Evolutionary conservation across 1,284 basidiomycete genomes (phyloP), one percentile per base, ranked within the genome.

Genomic region (Violaceomyces palustris): DNA sequence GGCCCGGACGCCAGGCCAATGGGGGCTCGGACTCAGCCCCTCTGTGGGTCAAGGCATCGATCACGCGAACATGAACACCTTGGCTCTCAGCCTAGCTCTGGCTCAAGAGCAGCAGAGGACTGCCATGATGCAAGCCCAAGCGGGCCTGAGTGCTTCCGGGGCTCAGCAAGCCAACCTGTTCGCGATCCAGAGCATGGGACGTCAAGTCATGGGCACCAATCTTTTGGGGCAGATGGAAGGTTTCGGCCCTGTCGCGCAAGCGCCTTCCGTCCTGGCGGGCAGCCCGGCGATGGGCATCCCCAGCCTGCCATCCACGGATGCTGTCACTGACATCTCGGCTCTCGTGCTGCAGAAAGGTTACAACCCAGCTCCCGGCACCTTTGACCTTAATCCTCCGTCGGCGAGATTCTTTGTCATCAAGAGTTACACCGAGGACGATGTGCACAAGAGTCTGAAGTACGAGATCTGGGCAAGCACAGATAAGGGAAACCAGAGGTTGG

Each of bases 401-500:
- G 62, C 59, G 17, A 61, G 69, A 33, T 67, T 56, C 48, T 71
- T 72, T 43, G 69, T 72, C 26, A 72, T 72, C 63, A 72, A 72
- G 38, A 66, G 62, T 22, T 72, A 69, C 36, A 72, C 67, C 19
- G 69, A 72, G 26, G 67, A 67, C 21, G 70, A 73, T 32, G 66
- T 73, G 18, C 59, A 69, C 44, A 63, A 61, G 21, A 69, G 65
- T 24, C 53, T 73, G 35, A 59, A 59, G 34, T 61, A 69, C 56
- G 67, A 66, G 36, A 69, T 73, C 31, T 73, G 70, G 70, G 66
- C 70, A 0, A 67, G 63, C 14, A 73, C 70, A n/a, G 67, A 70
- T 25, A 69, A 70, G 42, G 70, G 70, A 35, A 73, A 73, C 42
- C 51, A 60, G 34, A 56, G 70, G 2, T 54, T 73, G 37, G 64